A percentile compares a stretch with the other conserved stretches of the same genome.
Conservation (phyloP, 2,329 filamentous ascomycete genomes). For the Dactylellina drechsleri region DNA sequence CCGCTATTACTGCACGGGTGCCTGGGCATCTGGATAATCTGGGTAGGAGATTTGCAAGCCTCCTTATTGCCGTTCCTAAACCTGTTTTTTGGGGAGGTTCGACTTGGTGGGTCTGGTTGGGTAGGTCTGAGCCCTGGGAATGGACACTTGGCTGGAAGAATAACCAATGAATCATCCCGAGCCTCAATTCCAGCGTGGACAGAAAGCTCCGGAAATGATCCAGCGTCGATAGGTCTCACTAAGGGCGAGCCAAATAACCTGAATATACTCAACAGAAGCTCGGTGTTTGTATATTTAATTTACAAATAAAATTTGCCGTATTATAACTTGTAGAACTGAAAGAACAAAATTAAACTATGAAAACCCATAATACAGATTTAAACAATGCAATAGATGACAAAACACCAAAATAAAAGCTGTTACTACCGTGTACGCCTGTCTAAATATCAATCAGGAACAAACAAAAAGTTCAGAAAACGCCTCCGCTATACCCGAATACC, state of each 20-base stretch:
- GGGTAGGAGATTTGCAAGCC: slow-evolving; percentile 41
- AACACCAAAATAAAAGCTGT: slow-evolving; percentile 8
- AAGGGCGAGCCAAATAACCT: background rate
- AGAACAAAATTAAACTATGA: background rate
- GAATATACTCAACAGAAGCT: background rate
- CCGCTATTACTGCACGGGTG: slow-evolving; percentile 36
- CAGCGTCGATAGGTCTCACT: slow-evolving; percentile 2
- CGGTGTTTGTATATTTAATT: background rate
- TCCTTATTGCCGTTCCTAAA: slow-evolving; percentile 15
- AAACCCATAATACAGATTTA: background rate
- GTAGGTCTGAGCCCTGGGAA: slow-evolving; percentile 49
- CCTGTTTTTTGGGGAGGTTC: slow-evolving; percentile 32
- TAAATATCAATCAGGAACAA: slow-evolving; percentile 10
- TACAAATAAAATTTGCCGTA: background rate
- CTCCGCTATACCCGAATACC: slow-evolving; percentile 16
- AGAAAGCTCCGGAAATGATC: slow-evolving; percentile 25
- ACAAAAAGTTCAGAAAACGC: slow-evolving; percentile 26
- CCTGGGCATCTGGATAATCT: slow-evolving; percentile 28
- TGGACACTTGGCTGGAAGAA: slow-evolving; percentile 27
- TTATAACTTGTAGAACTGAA: too few species aligned
- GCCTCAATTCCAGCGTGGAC: slow-evolving; percentile 9
- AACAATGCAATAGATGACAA: slow-evolving; percentile 7
- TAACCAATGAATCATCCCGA: slow-evolving; percentile 8
- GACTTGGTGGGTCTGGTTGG: slow-evolving; percentile 32
- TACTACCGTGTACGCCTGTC: slow-evolving; percentile 32